Evolutionary conservation across 192 early-diverging fungal species (phyloP).

Genomic region (Podila horticola): DNA sequence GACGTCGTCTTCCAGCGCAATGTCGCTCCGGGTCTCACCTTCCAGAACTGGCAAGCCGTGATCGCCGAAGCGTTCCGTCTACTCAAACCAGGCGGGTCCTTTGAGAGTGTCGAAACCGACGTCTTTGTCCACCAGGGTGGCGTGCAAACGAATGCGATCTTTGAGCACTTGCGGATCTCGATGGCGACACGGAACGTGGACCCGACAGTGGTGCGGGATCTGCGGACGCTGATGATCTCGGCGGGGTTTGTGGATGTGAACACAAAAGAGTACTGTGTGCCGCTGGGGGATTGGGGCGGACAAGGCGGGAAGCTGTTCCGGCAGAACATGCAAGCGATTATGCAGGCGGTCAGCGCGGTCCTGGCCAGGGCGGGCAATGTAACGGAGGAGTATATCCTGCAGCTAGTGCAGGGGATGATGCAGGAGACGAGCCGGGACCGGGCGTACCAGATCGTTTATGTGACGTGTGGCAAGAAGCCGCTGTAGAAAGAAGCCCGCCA

Average conservation of each 20-base stretch:
- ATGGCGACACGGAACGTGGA: constrained; percentile 33
- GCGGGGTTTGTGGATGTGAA: constrained; percentile 32
- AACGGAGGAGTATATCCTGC: constrained; percentile 6
- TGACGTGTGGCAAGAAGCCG: constrained; percentile 37
- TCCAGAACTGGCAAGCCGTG: constrained; percentile 30
- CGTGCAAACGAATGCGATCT: constrained; percentile 15
- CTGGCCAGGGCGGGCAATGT: constrained; percentile 6
- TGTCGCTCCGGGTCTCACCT: constrained; percentile 27
- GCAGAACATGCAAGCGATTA: constrained; percentile 25
- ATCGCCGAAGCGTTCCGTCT: constrained; percentile 35
- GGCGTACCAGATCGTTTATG: constrained; percentile 33
- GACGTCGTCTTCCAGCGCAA: constrained; percentile 49
- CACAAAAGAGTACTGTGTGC: constrained; percentile 34
- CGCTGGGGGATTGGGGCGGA: constrained; percentile 34
- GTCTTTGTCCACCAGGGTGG: constrained; percentile 26
- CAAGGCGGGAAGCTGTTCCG: constrained; percentile 30
- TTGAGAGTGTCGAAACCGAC: constrained; percentile 50
- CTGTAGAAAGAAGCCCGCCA: too few species aligned
- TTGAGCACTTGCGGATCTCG: constrained; percentile 22
- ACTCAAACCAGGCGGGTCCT: constrained; percentile 43
- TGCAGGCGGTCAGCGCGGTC: constrained; percentile 30
- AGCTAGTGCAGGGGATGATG: constrained; percentile 12
- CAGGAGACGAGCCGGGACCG: constrained; percentile 11
- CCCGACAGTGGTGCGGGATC: constrained; percentile 10
- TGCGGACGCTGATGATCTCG: constrained; percentile 20